A percentile compares a stretch with the other conserved stretches of the same genome.
phyloP scores from a whole-genome alignment of 2,329 filamentous ascomycete genomes.

The Arthrinium phaeospermum region DNA sequence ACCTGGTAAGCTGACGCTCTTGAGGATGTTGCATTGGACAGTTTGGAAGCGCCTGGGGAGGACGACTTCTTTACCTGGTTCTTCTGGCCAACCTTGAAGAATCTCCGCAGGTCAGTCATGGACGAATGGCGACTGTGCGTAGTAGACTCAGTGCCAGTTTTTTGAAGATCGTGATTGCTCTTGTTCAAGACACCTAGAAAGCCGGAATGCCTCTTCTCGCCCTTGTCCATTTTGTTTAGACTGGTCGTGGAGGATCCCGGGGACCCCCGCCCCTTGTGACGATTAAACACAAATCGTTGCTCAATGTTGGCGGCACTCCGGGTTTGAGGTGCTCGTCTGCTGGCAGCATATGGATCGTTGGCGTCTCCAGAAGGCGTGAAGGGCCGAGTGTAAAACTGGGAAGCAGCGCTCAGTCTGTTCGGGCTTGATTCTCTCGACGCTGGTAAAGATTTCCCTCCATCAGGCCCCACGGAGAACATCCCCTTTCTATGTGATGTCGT shows the following conservation, averaged over 20 bases:
- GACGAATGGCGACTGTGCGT: constrained; percentile 70
- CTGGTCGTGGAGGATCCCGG: constrained; percentile 58
- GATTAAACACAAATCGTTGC: constrained; percentile 81
- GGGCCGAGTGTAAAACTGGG: constrained; percentile 71
- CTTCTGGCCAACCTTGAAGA: constrained; percentile 83
- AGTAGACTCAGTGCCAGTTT: constrained; percentile 53
- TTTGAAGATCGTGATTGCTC: constrained; percentile 48
- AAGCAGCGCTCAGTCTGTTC: constrained; percentile 62
- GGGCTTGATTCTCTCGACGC: constrained; percentile 69
- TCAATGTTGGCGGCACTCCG: constrained; percentile 72
- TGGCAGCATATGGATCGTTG: constrained; percentile 88
- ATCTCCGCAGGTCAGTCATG: constrained; percentile 95
- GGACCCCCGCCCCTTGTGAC: constrained; percentile 71
- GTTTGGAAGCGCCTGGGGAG: constrained; percentile 64
- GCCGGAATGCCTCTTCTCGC: constrained; percentile 59
- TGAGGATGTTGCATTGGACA: constrained; percentile 51
- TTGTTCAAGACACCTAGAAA: constrained; percentile 47
- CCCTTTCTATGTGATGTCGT: constrained; percentile 54
- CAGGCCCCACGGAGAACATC: constrained; percentile 57
- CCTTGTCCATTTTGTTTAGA: constrained; percentile 50
- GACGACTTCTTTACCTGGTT: constrained; percentile 64
- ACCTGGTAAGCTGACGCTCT: constrained; percentile 64
- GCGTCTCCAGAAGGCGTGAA: constrained; percentile 80
- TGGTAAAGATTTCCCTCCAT: constrained; percentile 54
- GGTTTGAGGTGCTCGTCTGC: constrained; percentile 73